A percentile compares a stretch with the other conserved stretches of the same genome.
Evolutionary conservation across 306 rosid species (phyloP).

Genomic region (Cicer chorassanicum): DNA sequence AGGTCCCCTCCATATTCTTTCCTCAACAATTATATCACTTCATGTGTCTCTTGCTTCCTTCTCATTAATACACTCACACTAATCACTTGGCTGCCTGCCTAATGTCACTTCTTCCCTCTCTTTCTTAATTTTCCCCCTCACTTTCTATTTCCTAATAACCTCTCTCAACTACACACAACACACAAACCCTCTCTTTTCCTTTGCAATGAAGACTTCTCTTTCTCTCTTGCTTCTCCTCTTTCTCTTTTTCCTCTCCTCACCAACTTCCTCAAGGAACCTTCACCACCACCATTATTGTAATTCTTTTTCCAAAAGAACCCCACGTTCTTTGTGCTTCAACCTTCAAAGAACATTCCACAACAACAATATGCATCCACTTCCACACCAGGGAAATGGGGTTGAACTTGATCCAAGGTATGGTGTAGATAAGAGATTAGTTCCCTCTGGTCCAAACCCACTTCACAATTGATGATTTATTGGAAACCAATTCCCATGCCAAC

Average conservation of each 20-base stretch:
- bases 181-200: background rate
- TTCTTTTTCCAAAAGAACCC: constrained; percentile 53
- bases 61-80: constrained; percentile 48
- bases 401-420: constrained; percentile 80
- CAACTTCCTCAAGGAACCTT: constrained; percentile 46
- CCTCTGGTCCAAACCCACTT: constrained; percentile 97
- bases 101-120: constrained; percentile 33
- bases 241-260: constrained; percentile 41
- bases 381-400: constrained; percentile 34
- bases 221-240: constrained; percentile 48
- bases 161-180: background rate
- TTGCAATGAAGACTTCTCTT: constrained; percentile 61
- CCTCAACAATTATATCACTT: constrained; percentile 52
- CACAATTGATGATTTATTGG: constrained; percentile 57
- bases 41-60: constrained; percentile 74
- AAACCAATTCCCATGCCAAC: constrained; percentile 6
- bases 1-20: constrained; percentile 41
- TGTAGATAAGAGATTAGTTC: constrained; percentile 80
- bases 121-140: background rate
- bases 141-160: background rate
- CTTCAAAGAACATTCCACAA: constrained; percentile 52
- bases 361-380: constrained; percentile 12
- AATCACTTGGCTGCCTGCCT: background rate
- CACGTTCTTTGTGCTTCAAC: constrained; percentile 73
- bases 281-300: constrained; percentile 59